Evolutionary conservation across 2,329 filamentous ascomycete species (phyloP), one percentile per base, ranked within the genome.

Genomic region (Stachybotrys echinatus): DNA sequence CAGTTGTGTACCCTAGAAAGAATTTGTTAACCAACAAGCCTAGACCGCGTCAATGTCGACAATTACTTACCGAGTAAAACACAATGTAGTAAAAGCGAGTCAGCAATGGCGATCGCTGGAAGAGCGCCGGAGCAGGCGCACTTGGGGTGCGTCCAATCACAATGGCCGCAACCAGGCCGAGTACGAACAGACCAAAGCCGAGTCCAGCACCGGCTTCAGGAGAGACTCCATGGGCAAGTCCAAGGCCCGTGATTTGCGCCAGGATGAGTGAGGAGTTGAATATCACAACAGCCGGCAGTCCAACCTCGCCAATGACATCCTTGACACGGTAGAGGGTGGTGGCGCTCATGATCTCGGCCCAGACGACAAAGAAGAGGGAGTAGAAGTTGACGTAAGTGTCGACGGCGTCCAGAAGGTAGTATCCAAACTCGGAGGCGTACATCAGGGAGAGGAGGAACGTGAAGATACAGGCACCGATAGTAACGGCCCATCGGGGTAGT

Each of bases 361-460:
- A 70, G 50, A 81, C 68, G 42, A 79, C 70, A 57, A 81, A 73
- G 52, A 80, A 69, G 12, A 81, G 62, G 12, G 72, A 65, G 3
- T 77, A 56, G 47, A 80, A 75, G 58, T 79, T 80, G 54, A 79
- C 69, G 67, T 72, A 80, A 10, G 70, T 65, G 46, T 81, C 78
- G 4, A 80, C 67, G 0, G 75, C 77, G 49, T 77, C 73, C 0
- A 80, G 65, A 0, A 76, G 63, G 49, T 74, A 73, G 56, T 76
- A 80, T 0, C 77, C 77, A 27, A 80, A 79, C 39, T 79, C 67
- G 0, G 77, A 79, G 58, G 76, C 79, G 53, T 80, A 81, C 0
- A 75, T 70, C 3, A 81, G 60, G 12, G 73, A 76, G 44, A 79
- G 65, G 2, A 79, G 63, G 44, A 74, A 76, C 0, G 70, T 76